These are phyloP conservation scores for Pestalotiopsis sp. DNA, from an alignment of 2,329 filamentous ascomycete species.

Conservation along the genomic window DNA sequence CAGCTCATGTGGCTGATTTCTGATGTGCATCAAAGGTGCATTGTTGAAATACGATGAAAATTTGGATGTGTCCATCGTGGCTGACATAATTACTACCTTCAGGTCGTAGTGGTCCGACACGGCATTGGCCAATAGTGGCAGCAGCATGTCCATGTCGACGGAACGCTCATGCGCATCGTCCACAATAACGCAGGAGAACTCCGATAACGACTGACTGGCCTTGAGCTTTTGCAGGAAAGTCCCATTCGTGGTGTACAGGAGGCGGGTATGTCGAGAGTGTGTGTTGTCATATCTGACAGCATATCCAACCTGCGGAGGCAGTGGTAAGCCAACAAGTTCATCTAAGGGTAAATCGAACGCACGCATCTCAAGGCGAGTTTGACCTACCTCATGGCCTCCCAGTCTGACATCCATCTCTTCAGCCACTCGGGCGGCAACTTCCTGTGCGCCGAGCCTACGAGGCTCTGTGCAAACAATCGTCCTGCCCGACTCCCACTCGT, in stretches of 20 bases:
- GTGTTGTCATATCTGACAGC: not conserved
- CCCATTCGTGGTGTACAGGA: not conserved
- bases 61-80: not conserved
- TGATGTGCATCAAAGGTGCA: not conserved
- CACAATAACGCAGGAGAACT: not conserved
- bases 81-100: not conserved
- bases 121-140: not conserved
- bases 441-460: not conserved
- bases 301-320: not conserved
- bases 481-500: not conserved
- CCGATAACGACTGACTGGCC: not conserved
- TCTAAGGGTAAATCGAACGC: not conserved
- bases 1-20: not conserved
- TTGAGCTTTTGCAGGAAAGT: not conserved
- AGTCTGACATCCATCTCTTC: not conserved
- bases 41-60: not conserved
- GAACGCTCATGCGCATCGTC: slow-evolving; percentile 4
- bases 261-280: not conserved
- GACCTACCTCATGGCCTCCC: not conserved
- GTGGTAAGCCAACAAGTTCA: not conserved
- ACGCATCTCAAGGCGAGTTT: not conserved
- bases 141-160: not conserved
- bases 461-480: not conserved
- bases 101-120: not conserved
- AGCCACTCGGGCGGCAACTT: not conserved